Conservation (phyloP, 805 yeast species). For the Cyberlindnera veronae region DNA sequence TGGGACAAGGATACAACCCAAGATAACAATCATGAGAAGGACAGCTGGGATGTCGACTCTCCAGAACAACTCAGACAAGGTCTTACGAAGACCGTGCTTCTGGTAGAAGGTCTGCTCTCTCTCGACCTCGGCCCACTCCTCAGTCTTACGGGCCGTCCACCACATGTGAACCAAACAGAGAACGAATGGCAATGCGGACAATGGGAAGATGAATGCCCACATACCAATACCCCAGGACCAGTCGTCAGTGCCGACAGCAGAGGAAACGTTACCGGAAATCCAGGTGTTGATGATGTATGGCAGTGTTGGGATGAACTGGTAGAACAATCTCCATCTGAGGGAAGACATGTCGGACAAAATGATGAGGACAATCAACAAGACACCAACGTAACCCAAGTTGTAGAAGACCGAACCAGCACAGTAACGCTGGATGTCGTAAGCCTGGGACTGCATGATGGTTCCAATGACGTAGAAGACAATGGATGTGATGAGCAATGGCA, state of each 20-base stretch:
- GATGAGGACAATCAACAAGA: constrained; percentile 51
- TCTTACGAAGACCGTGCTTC: constrained; percentile 32
- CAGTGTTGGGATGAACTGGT: constrained; percentile 61
- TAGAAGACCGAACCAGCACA: constrained; percentile 63
- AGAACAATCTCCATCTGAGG: constrained; percentile 66
- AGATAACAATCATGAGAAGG: constrained; percentile 46
- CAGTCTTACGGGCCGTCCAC: constrained; percentile 46
- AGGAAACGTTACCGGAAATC: constrained; percentile 60
- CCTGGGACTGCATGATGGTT: constrained; percentile 59
- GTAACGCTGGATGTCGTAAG: constrained; percentile 51
- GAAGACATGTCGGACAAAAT: constrained; percentile 64
- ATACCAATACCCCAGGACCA: constrained; percentile 80
- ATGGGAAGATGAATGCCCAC: constrained; percentile 77
- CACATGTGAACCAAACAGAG: constrained; percentile 55
- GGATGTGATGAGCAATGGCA: constrained; percentile 46
- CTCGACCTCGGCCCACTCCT: constrained; percentile 43
- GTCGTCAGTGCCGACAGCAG: constrained; percentile 30
- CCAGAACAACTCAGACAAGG: constrained; percentile 48
- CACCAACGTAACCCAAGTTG: constrained; percentile 59
- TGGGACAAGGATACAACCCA: constrained; percentile 69
- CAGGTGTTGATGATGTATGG: constrained; percentile 78
- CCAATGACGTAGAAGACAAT: constrained; percentile 58
- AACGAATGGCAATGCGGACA: constrained; percentile 58
- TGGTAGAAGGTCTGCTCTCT: constrained; percentile 38
- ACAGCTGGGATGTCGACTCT: constrained; percentile 63